Conservation (phyloP, 2,329 filamentous ascomycete genomes). For the Exophiala xenobiotica region DNA sequence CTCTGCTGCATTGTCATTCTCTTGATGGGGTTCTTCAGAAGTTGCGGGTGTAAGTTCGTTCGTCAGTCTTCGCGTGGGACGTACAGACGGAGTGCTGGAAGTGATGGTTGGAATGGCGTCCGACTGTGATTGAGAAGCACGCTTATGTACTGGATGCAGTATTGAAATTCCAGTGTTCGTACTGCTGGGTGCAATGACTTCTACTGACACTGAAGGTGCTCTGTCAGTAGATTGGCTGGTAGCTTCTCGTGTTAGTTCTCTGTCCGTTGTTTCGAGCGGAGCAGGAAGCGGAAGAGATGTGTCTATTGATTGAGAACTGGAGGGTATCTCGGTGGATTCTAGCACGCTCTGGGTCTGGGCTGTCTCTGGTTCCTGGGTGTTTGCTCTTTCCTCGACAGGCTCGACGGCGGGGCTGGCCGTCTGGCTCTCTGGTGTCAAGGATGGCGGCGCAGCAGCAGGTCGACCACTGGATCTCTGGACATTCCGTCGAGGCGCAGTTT, state of each 20-base stretch:
- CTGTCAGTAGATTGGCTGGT: not conserved
- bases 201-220: slow-evolving; percentile 5
- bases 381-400: slow-evolving; percentile 3
- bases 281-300: slow-evolving; percentile 10
- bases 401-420: slow-evolving; percentile 16
- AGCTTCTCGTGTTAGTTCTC: not conserved
- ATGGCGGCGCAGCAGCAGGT: slow-evolving; percentile 46
- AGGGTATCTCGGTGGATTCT: slow-evolving; percentile 16
- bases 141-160: slow-evolving; percentile 7
- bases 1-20: slow-evolving; percentile 1
- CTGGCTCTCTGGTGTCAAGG: slow-evolving; percentile 31
- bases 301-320: not conserved
- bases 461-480: slow-evolving; percentile 43
- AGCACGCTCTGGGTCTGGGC: slow-evolving; percentile 5
- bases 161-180: slow-evolving; percentile 7
- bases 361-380: slow-evolving; percentile 5
- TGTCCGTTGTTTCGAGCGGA: slow-evolving; percentile 8
- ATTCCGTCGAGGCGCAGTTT: slow-evolving; percentile 51
- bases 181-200: slow-evolving; percentile 11
- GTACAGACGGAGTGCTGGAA: slow-evolving; percentile 3
- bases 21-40: slow-evolving; percentile 12
- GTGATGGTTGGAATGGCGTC: slow-evolving; percentile 19
- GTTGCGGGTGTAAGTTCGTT: slow-evolving; percentile 13
- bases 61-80: slow-evolving; percentile 8
- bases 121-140: not conserved